Evolutionary conservation across 345 rosid genomes (phyloP).

Genomic region (Laguncularia racemosa): DNA sequence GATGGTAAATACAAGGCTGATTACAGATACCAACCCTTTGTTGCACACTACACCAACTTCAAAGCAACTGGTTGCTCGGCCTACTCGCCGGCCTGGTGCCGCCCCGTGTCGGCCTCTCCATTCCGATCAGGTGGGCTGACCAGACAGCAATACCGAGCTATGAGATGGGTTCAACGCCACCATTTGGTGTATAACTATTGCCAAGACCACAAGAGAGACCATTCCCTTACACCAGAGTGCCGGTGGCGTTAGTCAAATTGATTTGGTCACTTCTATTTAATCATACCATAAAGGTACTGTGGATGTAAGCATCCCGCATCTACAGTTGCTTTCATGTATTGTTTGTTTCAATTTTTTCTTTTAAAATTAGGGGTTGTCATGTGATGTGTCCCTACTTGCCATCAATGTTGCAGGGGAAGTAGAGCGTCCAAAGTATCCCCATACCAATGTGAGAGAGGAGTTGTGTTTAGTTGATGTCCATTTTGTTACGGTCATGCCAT

Average conservation of each 20-base stretch:
- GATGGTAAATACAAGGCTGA: constrained; percentile 94
- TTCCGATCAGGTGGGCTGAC: constrained; percentile 64
- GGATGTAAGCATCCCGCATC: no score
- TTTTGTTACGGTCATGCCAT: no score
- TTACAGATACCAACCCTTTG: constrained; percentile 79
- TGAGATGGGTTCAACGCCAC: constrained; percentile 77
- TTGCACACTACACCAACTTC: constrained; percentile 65
- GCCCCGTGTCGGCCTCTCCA: constrained; percentile 61
- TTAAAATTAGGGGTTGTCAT: no score
- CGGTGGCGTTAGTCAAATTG: constrained; percentile 15
- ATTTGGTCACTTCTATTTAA: background rate
- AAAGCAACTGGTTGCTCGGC: constrained; percentile 78
- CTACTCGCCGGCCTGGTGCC: constrained; percentile 51
- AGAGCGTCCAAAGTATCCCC: no score
- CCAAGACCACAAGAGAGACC: constrained; percentile 68
- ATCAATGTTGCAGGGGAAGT: no score
- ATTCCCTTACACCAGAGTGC: constrained; percentile 84
- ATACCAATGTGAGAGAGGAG: no score
- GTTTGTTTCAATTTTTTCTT: no score
- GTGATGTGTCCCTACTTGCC: no score
- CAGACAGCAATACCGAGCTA: constrained; percentile 46
- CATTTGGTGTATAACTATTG: constrained; percentile 75
- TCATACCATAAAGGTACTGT: no score
- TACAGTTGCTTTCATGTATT: no score
- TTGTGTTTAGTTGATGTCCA: no score